These are phyloP conservation scores for Rubus parviflorus DNA, from an alignment of 306 rosid species.

Conservation along the genomic window DNA sequence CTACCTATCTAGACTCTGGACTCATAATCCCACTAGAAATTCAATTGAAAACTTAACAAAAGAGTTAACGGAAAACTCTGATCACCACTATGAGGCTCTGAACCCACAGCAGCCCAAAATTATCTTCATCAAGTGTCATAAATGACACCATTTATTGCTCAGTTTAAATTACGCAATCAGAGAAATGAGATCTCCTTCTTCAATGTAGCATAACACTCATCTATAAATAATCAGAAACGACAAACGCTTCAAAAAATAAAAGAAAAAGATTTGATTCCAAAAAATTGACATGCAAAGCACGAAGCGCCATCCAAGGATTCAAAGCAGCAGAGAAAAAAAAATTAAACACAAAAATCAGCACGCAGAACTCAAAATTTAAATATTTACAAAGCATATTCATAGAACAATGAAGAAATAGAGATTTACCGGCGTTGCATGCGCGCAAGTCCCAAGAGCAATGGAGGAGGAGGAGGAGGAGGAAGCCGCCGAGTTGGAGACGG, in stretches of 20 bases:
- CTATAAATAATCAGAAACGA: background rate
- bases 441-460: slow-evolving; percentile 29
- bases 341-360: background rate
- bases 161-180: background rate
- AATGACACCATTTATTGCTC: background rate
- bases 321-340: background rate
- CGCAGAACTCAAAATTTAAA: slow-evolving; percentile 1
- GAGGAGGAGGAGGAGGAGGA: slow-evolving; percentile 31
- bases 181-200: background rate
- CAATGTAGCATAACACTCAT: background rate
- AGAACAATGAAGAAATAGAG: background rate
- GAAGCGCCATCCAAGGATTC: background rate
- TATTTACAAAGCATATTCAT: background rate
- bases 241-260: background rate
- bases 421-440: slow-evolving; percentile 49
- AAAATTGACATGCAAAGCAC: slow-evolving; percentile 22
- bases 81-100: background rate
- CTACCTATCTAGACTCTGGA: background rate
- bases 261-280: background rate
- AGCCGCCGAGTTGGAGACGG: slow-evolving; percentile 31
- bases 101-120: background rate
- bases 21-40: background rate
- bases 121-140: background rate
- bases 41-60: background rate
- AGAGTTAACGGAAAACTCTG: background rate